Evolutionary conservation across 2,329 filamentous ascomycete genomes (phyloP), one percentile per base, ranked within the genome.

Genomic region (Colletotrichum sidae): DNA sequence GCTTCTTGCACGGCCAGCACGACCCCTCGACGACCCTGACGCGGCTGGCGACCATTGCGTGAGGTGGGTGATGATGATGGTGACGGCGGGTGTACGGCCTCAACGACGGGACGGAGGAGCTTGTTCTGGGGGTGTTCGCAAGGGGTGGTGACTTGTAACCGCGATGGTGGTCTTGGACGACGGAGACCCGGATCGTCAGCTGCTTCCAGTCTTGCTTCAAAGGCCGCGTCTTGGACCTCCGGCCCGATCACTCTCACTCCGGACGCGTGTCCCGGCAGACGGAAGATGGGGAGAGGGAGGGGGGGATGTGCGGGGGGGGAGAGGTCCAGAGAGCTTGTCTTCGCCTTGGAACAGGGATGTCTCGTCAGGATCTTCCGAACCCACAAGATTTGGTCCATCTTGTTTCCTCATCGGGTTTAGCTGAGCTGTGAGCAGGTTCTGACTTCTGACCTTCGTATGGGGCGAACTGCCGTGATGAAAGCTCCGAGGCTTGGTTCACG

Each of bases 1-100:
- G 72, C 42, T 67, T 60, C 56, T 72, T 72, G 67, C 66, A 70
- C 10, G 76, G 74, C 79, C 79, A 81, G 67, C 79, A 81, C 8
- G 79, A 81, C 8, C 79, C 79, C 63, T 64, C 60, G 8, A 59
- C 60, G 15, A 64, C 42, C 13, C 60, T 52, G 37, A 53, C 17
- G 56, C 60, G 47, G 37, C 35, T 58, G 13, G 60, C 42, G 17
- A 45, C 53, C 60, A 62, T 62, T 15, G 9, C n/a, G 2, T 47
- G 54, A 4, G n/a, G 17, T n/a, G 17, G 17, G 10, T 38, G n/a
- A 55, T 54, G n/a, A 55, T 54, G 42, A 9, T 46, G 44, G 10
- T 25, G 13, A 9, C 25, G 44, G 15, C 6, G 5, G 9, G 8
- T 9, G 44, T 46, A 10, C 2, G 11, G 25, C 44, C 2, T 46